Evolutionary conservation across 345 rosid species (phyloP).

Genomic region (Mangifera indica): DNA sequence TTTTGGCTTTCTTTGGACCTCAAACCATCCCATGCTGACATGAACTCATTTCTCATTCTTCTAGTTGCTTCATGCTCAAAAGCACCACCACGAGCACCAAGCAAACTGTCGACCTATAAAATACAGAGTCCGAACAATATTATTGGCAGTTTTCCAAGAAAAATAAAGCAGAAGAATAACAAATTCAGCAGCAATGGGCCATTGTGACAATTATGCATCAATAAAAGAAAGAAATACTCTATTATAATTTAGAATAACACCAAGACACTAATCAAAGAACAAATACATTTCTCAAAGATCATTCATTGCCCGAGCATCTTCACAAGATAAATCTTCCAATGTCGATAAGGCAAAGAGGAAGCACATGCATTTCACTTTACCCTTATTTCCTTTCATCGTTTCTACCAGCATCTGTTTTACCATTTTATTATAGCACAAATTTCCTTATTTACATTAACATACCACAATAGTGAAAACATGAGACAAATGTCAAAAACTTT

Average conservation of each 20-base stretch:
- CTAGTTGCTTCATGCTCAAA: slow-evolving; percentile 96
- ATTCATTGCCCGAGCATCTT: neutral
- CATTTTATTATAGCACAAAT: neutral
- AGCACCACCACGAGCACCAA: slow-evolving; percentile 97
- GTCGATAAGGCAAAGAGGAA: neutral
- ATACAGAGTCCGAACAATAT: slow-evolving; percentile 14
- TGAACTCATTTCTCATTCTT: slow-evolving; percentile 98
- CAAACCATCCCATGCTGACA: slow-evolving; percentile 99
- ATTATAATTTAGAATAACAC: neutral
- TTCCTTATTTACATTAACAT: neutral
- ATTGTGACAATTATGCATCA: neutral
- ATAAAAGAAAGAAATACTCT: neutral
- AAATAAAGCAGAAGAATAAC: neutral
- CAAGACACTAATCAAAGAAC: neutral
- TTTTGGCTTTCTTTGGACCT: slow-evolving; percentile 94
- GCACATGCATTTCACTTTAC: neutral
- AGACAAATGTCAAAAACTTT: neutral
- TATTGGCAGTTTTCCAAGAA: neutral
- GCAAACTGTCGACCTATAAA: slow-evolving; percentile 85
- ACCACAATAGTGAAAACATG: neutral
- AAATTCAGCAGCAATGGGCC: neutral
- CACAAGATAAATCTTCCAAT: neutral
- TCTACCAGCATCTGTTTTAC: neutral
- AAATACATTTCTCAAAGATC: neutral
- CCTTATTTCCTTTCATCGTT: neutral